Evolutionary conservation across 1,284 basidiomycete genomes (phyloP), one percentile per base, ranked within the genome.

Genomic region (Cutaneotrichosporon arboriforme): DNA sequence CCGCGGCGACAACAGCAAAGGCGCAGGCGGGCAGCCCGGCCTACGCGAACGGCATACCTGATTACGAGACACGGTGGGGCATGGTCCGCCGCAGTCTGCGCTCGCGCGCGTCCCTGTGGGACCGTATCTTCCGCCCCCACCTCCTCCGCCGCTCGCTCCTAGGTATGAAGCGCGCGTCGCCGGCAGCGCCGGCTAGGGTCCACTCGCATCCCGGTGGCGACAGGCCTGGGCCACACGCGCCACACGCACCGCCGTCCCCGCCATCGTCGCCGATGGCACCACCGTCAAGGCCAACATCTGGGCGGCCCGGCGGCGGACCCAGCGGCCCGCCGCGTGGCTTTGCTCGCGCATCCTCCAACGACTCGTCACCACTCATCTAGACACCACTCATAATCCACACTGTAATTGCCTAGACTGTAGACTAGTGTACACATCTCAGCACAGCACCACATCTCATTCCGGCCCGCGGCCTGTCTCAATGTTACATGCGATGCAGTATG

Each of bases 11-110:
- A 12, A 34, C 40, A 8, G 40, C 40, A 7, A 8, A 23, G 8
- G 39, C 48, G 9, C 37, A 21, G 1, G 20, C 13, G 17, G 34
- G 43, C 33, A 15, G 31, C 9, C 4, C 33, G 8, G 17, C 40
- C 9, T 34, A 37, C 14, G 26, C 49, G n/a, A 41, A 41, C 21
- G 35, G 42, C 3, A 56, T 54, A 18, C 41, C 58, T 1, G 58
- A 59, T 49, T 55, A 59, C 39, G 58, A 56, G 38, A 38, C 45
- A 18, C 54, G 58, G 7, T 59, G 58, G 58, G 36, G 36, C 9
- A 23, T 34, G 4, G 51, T 59, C 3, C 58, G 58, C 12, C 34
- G 49, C n/a, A 23, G 42, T 4, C 51, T 56, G 13, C 17, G 26
- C 20, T 41, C 45, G 14, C 51, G 52, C 22, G 38, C 38, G 5